Base-by-base conservation (phyloP, 1,284 basidiomycete species). In the Papiliotrema terrestris region DNA sequence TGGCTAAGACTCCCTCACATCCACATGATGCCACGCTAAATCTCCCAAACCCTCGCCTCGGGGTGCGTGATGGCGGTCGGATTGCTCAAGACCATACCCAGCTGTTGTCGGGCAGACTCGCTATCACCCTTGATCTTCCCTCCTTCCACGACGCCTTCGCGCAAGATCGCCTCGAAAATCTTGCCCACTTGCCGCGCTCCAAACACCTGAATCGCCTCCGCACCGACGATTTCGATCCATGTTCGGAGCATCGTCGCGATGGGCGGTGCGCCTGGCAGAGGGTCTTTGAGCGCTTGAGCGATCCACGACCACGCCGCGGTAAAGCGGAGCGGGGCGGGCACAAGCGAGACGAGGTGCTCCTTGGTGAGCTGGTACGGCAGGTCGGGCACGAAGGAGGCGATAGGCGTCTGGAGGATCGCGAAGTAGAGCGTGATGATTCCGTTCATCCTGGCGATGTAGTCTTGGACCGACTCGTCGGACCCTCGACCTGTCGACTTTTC, bases 391-490 rank as follows among this genome's bases (percentile, higher is more conserved):
- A 79, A 2, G n/a, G 69, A 55, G 8, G 57, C 55, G 49, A 75
- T 52, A 35, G 76, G 73, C 11, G 78, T 78, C 59, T 80, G 82
- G 39, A 94, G 73, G 54, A 96, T 83, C 8, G 86, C 82, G 72
- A 91, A 91, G 79, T 96, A 98, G 22, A 98, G 83, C 11, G 92
- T 84, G 80, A 91, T 82, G 45, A 94, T 83, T 6, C 91, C 92
- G 26, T 84, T 78, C 62, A 96, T 82, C n/a, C 95, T 84, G 44
- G 80, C 80, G 22, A 83, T 81, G 72, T 91, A 89, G 50, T 91
- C 87, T 17, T 82, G 77, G 17, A 77, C 69, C 0, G 81, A 78
- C 74, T 94, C 84, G 50, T 71, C 70, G 52, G 66, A 46, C 0
- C 63, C 67, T 13, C 72, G 74, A 6, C 93, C 92, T 61, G 86